Base-by-base conservation (phyloP, 108 stramenopile species). In the Cyclotella choctawhatcheeana region DNA sequence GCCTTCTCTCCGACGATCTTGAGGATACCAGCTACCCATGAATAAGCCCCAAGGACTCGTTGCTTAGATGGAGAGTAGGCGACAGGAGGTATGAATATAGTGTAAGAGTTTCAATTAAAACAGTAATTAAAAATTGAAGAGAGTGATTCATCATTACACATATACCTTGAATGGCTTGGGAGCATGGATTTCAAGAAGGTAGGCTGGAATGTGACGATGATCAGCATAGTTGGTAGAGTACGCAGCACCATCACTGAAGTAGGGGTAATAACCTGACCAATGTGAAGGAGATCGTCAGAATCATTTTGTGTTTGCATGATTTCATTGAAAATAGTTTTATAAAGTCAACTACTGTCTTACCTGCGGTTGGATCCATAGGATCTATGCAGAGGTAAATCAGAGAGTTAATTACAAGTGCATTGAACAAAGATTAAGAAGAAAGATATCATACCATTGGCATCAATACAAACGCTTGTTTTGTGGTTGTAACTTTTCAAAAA, bases 21-120 rank as follows among this genome's bases (percentile, higher is more conserved):
- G 17, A 50, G n/a, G n/a, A 50, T 50, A n/a, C 48, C 48, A 50
- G 48, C 13, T 20, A 50, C 48, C 13, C 13, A 50, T 4, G 48
- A 50, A n/a, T 50, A 50, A 17, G 48, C 48, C 7, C 48, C 48
- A n/a, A 50, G 48, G 48, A 50, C 48, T n/a, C 48, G 48, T n/a
- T 50, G 48, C 12, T 40, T 40, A 40, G n/a, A n/a, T n/a, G n/a
- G n/a, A n/a, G n/a, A n/a, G n/a, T n/a, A n/a, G n/a, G n/a, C n/a
- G n/a, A n/a, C n/a, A n/a, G n/a, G n/a, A n/a, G n/a, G n/a, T n/a
- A n/a, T n/a, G n/a, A n/a, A n/a, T n/a, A n/a, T n/a, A n/a, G n/a
- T n/a, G n/a, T n/a, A n/a, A n/a, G n/a, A n/a, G n/a, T n/a, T n/a
- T n/a, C n/a, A n/a, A n/a, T n/a, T n/a, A n/a, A n/a, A n/a, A n/a